These are phyloP conservation scores for Crataegus laevigata DNA, from an alignment of 306 rosid genomes.

Conservation along the genomic window DNA sequence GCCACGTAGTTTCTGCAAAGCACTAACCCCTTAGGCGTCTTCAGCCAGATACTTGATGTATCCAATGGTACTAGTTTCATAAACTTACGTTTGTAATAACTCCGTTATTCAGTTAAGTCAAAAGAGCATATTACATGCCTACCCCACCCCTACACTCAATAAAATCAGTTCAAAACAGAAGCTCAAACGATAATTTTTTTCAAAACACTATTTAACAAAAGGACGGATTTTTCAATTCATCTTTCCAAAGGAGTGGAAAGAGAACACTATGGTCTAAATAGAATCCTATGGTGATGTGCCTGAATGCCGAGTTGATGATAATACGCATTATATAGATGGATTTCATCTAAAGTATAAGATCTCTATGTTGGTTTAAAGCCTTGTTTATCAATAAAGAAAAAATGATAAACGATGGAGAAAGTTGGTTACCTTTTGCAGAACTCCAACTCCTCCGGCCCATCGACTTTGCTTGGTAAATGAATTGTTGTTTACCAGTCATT, in stretches of 20 bases:
- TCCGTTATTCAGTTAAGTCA: background rate
- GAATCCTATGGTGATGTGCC: background rate
- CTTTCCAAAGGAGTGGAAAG: background rate
- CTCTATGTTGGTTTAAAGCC: background rate
- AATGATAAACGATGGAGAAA: background rate
- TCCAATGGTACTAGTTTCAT: background rate
- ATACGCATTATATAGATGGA: background rate
- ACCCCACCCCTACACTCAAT: background rate
- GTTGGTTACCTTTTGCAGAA: slow-evolving; percentile 66
- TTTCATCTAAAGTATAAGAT: background rate
- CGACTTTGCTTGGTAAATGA: slow-evolving; percentile 74
- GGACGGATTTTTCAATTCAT: background rate
- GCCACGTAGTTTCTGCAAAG: background rate
- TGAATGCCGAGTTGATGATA: background rate
- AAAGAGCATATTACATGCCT: background rate
- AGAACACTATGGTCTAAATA: background rate
- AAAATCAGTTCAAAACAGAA: background rate
- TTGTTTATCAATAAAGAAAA: background rate
- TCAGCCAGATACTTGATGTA: background rate
- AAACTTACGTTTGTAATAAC: background rate
- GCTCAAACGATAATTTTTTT: background rate
- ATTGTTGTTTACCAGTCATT: slow-evolving; percentile 70
- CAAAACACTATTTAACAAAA: background rate
- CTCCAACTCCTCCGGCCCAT: slow-evolving; percentile 92
- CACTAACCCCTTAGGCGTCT: background rate